A percentile compares a stretch with the other conserved stretches of the same genome.
Conservation (phyloP, 805 yeast genomes). For the Komagataella populi region DNA sequence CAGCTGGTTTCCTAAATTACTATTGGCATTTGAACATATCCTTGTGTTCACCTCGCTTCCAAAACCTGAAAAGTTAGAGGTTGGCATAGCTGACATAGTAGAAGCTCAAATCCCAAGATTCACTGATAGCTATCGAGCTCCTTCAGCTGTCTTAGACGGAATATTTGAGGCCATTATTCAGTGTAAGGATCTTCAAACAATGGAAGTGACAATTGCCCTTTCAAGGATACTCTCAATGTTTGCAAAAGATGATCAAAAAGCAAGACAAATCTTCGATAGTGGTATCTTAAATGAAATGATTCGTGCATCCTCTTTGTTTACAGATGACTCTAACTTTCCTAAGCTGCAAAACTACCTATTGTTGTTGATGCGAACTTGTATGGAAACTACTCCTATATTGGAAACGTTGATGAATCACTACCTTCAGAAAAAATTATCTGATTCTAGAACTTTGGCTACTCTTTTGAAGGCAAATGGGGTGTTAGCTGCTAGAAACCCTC, state of each 20-base stretch:
- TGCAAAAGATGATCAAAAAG: slow-evolving; percentile 28
- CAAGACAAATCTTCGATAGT: slow-evolving; percentile 28
- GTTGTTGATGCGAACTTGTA: slow-evolving; percentile 50
- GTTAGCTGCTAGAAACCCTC: not conserved
- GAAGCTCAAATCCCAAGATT: slow-evolving; percentile 4
- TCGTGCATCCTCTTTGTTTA: slow-evolving; percentile 24
- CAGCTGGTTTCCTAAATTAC: slow-evolving; percentile 46
- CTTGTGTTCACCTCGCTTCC: slow-evolving; percentile 41
- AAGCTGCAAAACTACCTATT: slow-evolving; percentile 33
- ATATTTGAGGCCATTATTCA: slow-evolving; percentile 31
- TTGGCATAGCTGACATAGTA: slow-evolving; percentile 9
- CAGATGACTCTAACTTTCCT: slow-evolving; percentile 19
- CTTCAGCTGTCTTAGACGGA: slow-evolving; percentile 9
- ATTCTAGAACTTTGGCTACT: slow-evolving; percentile 8
- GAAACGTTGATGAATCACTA: slow-evolving; percentile 36
- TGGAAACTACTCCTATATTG: slow-evolving; percentile 45
- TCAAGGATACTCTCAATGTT: slow-evolving; percentile 42
- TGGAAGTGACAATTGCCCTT: slow-evolving; percentile 35
- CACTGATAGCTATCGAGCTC: slow-evolving; percentile 10
- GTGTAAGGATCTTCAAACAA: slow-evolving; percentile 24
- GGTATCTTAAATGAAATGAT: slow-evolving; percentile 29
- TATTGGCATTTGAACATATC: slow-evolving; percentile 41
- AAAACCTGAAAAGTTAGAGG: slow-evolving; percentile 22
- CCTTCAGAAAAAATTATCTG: slow-evolving; percentile 26
- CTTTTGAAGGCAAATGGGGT: not conserved